Conservation (phyloP, 129 eudicot species). For the Helianthus annuus region HanXRQr2.0-SUNRISE NC_035443.2:25947629-25948128, state of each 20-base stretch:
- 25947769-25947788: not conserved
- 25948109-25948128: constrained; percentile 45
- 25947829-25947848: constrained; percentile 9
- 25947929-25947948: constrained; percentile 66
- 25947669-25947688: too few relatives aligned
- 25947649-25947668: too few relatives aligned
- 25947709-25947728: too few relatives aligned
- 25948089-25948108: constrained; percentile 89
- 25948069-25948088: constrained; percentile 77
- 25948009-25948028: constrained; percentile 79
- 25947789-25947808: not conserved
- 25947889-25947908: constrained; percentile 65
- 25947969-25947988: constrained; percentile 83
- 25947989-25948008: constrained; percentile 74
- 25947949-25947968: constrained; percentile 72
- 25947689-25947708: too few relatives aligned
- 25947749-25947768: not conserved
- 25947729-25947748: not conserved
- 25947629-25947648: too few relatives aligned
- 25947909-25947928: constrained; percentile 53
- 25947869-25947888: constrained; percentile 52
- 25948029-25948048: constrained; percentile 67
- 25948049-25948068: constrained; percentile 69
- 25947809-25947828: constrained; percentile 33
- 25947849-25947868: constrained; percentile 54